These are phyloP conservation scores for Colletotrichum zoysiae DNA, from an alignment of 2,329 filamentous ascomycete species.

Conservation along the genomic window DNA sequence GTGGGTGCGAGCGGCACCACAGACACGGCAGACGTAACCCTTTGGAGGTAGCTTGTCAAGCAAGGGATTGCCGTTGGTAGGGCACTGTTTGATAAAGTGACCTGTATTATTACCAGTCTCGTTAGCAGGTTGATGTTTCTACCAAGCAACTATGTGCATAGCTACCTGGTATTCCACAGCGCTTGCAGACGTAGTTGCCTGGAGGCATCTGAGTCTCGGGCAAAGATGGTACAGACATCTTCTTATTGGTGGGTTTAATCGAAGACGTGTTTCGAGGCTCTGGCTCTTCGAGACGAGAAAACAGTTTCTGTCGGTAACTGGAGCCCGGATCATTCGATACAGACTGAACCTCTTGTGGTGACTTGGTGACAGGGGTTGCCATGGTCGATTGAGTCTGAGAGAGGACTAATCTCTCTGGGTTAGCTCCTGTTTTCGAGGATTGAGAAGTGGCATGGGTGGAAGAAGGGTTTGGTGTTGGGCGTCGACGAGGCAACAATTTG, in stretches of 20 bases:
- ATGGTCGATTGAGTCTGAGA: not conserved
- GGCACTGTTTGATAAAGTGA: conserved; percentile 42
- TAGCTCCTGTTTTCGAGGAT: not conserved
- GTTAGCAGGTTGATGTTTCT: not conserved
- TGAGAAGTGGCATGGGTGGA: not conserved
- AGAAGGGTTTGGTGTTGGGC: not conserved
- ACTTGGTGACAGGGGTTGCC: not conserved
- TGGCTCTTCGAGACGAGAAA: not conserved
- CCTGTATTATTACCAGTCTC: conserved; percentile 31
- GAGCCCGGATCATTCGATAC: not conserved
- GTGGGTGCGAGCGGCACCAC: conserved; percentile 40
- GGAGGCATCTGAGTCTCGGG: not conserved
- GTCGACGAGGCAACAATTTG: conserved; percentile 3
- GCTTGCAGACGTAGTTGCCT: conserved; percentile 33
- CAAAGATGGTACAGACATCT: not conserved
- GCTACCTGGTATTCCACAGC: conserved; percentile 31
- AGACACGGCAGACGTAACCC: conserved; percentile 43
- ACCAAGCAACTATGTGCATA: not conserved
- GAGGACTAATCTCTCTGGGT: not conserved
- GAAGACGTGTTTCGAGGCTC: not conserved
- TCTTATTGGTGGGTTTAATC: not conserved
- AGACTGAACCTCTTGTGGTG: not conserved
- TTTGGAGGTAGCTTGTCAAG: conserved; percentile 17
- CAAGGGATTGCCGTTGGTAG: conserved; percentile 20
- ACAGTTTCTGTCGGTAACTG: not conserved